Base-by-base conservation (phyloP, 495 filamentous ascomycete genomes). In the Talaromyces stipitatus region DNA sequence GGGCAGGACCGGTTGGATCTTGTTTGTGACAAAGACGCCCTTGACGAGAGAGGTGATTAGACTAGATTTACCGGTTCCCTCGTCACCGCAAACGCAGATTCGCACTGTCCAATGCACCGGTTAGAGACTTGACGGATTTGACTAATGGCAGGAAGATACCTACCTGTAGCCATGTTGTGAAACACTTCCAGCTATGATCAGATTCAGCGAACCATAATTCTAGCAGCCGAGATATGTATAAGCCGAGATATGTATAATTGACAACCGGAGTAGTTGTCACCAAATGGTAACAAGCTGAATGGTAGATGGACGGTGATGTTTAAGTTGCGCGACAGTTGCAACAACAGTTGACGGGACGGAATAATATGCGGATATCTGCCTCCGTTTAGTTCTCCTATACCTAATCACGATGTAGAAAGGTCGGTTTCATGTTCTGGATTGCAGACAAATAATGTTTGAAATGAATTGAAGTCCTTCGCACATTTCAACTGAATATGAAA, bases 11-110 rank as follows among this genome's bases (percentile, higher is more conserved):
- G 91, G 84, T 70, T 96, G 91, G 61, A 98, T 95, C 76, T 92
- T 96, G 73, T 86, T 86, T 30, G 87, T 86, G 58, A 97, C 88
- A 66, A 97, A 97, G 61, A 89, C 85, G 68, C 95, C 92, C 68
- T 97, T 97, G 60, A 98, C 92, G 11, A 97, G 78, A 28, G 74
- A 76, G 54, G 78, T 78, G 57, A 79, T 77, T 30, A 81, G 65
- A 58, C 73, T 75, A 53, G 73, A 78, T 69, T 85, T 83, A 57
- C 80, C 82, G 43, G 76, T 78, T 27, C 75, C 88, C 71, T 97
- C 92, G 69, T 98, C 94, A 58, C 94, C 94, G 78, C 92, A 97
- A 46, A 98, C 88, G 65, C 91, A 95, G 66, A 97, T 92, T 56
- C 94, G 87, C 50, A 98, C 94, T 86, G 72, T 60, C 4, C 20